Conservation (phyloP, 2,329 filamentous ascomycete genomes). For the Botryotinia convoluta region DNA sequence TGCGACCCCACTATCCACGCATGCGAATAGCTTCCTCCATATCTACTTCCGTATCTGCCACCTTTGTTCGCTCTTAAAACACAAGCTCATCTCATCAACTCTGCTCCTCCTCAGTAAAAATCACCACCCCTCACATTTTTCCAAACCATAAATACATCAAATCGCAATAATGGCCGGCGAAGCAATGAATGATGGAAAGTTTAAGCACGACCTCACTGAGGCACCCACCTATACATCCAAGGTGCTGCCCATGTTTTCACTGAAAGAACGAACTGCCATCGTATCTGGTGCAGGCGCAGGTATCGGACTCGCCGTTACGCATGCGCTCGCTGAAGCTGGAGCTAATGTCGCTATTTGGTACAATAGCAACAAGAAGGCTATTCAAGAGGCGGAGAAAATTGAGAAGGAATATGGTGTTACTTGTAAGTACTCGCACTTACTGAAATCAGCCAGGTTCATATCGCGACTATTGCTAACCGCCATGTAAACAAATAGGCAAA, state of each 20-base stretch:
- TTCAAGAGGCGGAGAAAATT: conserved; percentile 60
- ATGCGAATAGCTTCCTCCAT: not conserved
- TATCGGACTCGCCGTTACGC: conserved; percentile 47
- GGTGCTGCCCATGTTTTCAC: conserved; percentile 60
- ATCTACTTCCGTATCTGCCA: not conserved
- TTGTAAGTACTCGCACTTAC: conserved; percentile 47
- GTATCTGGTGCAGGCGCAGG: conserved; percentile 47
- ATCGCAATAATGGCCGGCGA: conserved; percentile 23
- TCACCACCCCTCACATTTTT: no score
- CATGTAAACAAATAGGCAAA: conserved; percentile 45
- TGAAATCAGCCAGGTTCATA: no score
- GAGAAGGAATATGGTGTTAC: conserved; percentile 65
- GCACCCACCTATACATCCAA: conserved; percentile 44
- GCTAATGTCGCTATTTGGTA: conserved; percentile 51
- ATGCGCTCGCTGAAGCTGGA: conserved; percentile 46
- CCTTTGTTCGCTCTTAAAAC: not conserved
- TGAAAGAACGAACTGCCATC: conserved; percentile 55
- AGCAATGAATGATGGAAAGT: conserved; percentile 44
- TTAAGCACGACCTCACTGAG: conserved; percentile 55
- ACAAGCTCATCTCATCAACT: not conserved
- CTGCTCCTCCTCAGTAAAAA: not conserved
- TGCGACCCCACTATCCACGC: conserved; percentile 4
- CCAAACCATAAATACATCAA: not conserved
- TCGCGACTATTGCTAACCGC: conserved; percentile 6
- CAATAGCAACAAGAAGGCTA: conserved; percentile 64